phyloP scores from a whole-genome alignment of 1,284 basidiomycete species.

The Moesziomyces aphidis region DNA sequence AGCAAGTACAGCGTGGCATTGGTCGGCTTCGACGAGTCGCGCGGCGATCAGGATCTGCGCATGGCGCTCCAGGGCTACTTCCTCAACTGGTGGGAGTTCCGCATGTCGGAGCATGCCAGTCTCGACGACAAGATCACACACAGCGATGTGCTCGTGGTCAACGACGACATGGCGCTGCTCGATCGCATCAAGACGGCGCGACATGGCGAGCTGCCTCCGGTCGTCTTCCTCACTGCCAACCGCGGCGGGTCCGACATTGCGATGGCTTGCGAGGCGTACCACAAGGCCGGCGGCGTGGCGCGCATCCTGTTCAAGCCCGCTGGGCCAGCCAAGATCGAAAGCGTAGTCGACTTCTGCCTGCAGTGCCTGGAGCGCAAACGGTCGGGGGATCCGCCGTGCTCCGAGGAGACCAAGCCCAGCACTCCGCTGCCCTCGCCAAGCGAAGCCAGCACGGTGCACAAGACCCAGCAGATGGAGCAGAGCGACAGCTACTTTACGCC shows the following conservation, averaged over 20 bases:
- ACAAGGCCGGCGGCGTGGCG: slow-evolving; percentile 85
- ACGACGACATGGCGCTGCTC: slow-evolving; percentile 79
- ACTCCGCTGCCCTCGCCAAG: slow-evolving; percentile 53
- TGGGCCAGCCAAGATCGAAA: slow-evolving; percentile 80
- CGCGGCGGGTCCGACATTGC: slow-evolving; percentile 77
- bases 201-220: slow-evolving; percentile 72
- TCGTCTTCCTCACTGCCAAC: slow-evolving; percentile 79
- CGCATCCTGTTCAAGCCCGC: slow-evolving; percentile 88
- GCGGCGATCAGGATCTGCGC: slow-evolving; percentile 78
- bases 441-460: slow-evolving; percentile 13
- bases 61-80: slow-evolving; percentile 78
- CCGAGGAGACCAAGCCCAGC: slow-evolving; percentile 50
- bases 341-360: slow-evolving; percentile 78
- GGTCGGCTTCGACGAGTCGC: slow-evolving; percentile 77
- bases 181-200: slow-evolving; percentile 26
- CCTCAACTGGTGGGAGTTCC: slow-evolving; percentile 81
- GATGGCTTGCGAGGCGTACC: slow-evolving; percentile 76
- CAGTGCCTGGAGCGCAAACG: slow-evolving; percentile 71
- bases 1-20: slow-evolving; percentile 75
- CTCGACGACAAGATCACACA: slow-evolving; percentile 8
- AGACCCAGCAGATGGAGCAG: slow-evolving; percentile 26
- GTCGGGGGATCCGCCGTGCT: slow-evolving; percentile 42
- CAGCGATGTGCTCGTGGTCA: slow-evolving; percentile 83
- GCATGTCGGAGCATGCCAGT: slow-evolving; percentile 48
- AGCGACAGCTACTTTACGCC: slow-evolving; percentile 50